A percentile compares a stretch with the other conserved stretches of the same genome.
Evolutionary conservation across 768 basidiomycete genomes (phyloP).

Genomic region (Kwoniella pini): DNA sequence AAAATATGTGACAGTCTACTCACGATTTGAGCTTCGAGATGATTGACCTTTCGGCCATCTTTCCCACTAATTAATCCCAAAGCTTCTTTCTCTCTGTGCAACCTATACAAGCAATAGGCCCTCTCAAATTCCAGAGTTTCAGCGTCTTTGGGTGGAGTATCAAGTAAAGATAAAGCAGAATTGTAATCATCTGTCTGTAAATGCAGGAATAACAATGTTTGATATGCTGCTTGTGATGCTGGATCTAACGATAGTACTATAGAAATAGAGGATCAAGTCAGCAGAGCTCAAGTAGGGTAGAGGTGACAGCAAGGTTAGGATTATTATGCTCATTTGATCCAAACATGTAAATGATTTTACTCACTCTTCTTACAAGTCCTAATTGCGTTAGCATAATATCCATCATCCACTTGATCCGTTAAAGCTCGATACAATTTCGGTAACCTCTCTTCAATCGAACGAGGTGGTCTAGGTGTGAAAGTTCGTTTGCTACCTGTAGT

Average conservation of each 20-base stretch:
- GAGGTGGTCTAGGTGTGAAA: slow-evolving; percentile 41
- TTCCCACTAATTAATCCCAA: slow-evolving; percentile 56
- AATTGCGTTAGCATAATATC: slow-evolving; percentile 78
- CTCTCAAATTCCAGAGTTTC: slow-evolving; percentile 62
- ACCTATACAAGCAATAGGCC: slow-evolving; percentile 79
- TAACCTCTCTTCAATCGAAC: slow-evolving; percentile 40
- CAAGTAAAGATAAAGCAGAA: slow-evolving; percentile 67
- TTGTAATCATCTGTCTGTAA: slow-evolving; percentile 82
- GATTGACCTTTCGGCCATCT: slow-evolving; percentile 63
- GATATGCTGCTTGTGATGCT: slow-evolving; percentile 63
- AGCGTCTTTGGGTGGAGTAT: slow-evolving; percentile 36
- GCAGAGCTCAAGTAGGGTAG: too few species aligned
- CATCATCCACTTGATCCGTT: slow-evolving; percentile 86
- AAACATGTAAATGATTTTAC: slow-evolving; percentile 22
- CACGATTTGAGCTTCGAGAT: slow-evolving; percentile 87
- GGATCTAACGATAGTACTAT: slow-evolving; percentile 72
- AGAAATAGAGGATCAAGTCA: background rate
- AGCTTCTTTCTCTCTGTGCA: slow-evolving; percentile 75
- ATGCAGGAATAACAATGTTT: slow-evolving; percentile 83
- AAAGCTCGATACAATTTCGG: slow-evolving; percentile 58
- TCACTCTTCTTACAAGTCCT: slow-evolving; percentile 90
- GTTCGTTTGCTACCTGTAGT: background rate
- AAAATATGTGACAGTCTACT: slow-evolving; percentile 44
- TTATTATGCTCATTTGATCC: too few species aligned
- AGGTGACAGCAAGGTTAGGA: too few species aligned